These are phyloP conservation scores for Fusarium setosum DNA, from an alignment of 2,329 filamentous ascomycete genomes.

Conservation along the genomic window DNA sequence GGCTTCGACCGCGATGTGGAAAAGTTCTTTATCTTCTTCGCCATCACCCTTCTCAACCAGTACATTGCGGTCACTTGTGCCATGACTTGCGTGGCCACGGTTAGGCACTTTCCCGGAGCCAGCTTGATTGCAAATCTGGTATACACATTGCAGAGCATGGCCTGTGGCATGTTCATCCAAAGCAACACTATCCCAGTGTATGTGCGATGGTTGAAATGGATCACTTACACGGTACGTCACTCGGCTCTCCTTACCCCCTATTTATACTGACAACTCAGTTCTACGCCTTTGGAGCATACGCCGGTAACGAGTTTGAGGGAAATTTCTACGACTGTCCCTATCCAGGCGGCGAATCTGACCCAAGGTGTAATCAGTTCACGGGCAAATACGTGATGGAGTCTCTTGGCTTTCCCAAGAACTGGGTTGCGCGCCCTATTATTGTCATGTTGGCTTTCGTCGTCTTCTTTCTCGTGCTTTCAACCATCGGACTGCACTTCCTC, in stretches of 20 bases:
- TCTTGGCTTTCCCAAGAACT: constrained; percentile 74
- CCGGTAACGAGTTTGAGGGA: constrained; percentile 77
- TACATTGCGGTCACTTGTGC: constrained; percentile 81
- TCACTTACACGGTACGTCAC: constrained; percentile 64
- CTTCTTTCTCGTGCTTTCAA: constrained; percentile 71
- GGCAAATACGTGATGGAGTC: constrained; percentile 76
- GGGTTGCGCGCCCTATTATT: constrained; percentile 75
- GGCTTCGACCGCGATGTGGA: constrained; percentile 72
- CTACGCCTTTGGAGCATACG: constrained; percentile 78
- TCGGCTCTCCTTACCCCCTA: neutral
- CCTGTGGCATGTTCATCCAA: constrained; percentile 82
- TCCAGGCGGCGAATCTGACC: constrained; percentile 70
- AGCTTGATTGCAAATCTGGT: constrained; percentile 78
- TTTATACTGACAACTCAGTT: constrained; percentile 56
- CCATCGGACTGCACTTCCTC: constrained; percentile 71
- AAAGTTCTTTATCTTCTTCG: constrained; percentile 80
- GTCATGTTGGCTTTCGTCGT: constrained; percentile 70
- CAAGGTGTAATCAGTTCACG: constrained; percentile 74
- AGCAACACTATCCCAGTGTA: constrained; percentile 79
- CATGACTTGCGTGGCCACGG: constrained; percentile 72
- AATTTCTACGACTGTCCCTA: constrained; percentile 80
- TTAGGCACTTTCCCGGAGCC: constrained; percentile 75
- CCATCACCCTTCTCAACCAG: constrained; percentile 75
- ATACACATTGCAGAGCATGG: constrained; percentile 79
- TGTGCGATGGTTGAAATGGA: constrained; percentile 81